Conservation (phyloP, 345 rosid genomes). For the Populus pruinosa region DNA sequence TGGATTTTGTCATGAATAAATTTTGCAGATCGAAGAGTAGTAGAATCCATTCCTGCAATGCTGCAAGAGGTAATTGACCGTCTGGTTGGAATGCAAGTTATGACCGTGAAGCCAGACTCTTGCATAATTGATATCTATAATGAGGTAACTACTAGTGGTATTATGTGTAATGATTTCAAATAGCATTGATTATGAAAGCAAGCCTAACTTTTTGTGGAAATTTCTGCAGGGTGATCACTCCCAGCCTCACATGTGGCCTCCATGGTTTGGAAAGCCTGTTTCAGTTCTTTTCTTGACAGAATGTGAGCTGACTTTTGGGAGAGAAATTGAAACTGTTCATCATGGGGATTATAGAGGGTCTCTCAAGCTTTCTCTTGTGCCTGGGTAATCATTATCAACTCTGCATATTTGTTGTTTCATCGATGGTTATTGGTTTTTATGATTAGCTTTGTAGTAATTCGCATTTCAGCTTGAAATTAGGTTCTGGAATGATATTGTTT, state of each 20-base stretch:
- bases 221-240: constrained; percentile 81
- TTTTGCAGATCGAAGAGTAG: constrained; percentile 51
- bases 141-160: constrained; percentile 45
- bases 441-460: background rate
- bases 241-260: constrained; percentile 65
- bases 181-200: background rate
- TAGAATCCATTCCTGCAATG: constrained; percentile 67
- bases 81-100: constrained; percentile 52
- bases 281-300: constrained; percentile 68
- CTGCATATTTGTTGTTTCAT: background rate
- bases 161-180: constrained; percentile 6
- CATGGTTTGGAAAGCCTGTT: constrained; percentile 82
- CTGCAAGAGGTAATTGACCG: constrained; percentile 75
- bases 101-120: constrained; percentile 69
- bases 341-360: constrained; percentile 84
- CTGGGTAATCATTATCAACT: constrained; percentile 64
- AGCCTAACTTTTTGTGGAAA: constrained; percentile 10
- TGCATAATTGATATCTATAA: constrained; percentile 79
- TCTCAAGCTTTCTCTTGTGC: constrained; percentile 67
- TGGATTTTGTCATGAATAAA: constrained; percentile 1
- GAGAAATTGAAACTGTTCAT: constrained; percentile 48
- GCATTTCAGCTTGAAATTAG: background rate
- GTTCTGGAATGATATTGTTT: background rate
- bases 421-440: background rate
- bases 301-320: constrained; percentile 78